A percentile compares a stretch with the other conserved stretches of the same genome.
Evolutionary conservation across 805 yeast genomes (phyloP).

Genomic region (Wickerhamiella kazuoi): DNA sequence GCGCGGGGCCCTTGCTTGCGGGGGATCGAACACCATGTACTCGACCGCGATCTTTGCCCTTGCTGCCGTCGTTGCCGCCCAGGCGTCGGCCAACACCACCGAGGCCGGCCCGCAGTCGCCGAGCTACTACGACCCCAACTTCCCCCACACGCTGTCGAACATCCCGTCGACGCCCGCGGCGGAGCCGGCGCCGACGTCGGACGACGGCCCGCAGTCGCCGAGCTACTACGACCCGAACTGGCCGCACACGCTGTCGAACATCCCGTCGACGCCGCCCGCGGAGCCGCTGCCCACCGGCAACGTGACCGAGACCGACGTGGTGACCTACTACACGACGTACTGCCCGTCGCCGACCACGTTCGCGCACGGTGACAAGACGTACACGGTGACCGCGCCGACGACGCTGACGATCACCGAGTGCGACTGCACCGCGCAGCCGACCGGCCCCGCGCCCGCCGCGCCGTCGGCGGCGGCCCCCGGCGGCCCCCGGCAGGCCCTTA

Average conservation of each 20-base stretch:
- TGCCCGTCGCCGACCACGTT: conserved; percentile 55
- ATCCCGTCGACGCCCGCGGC: no score
- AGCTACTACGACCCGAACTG: conserved; percentile 1
- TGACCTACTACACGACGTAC: conserved; percentile 43
- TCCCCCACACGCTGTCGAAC: conserved; percentile 2
- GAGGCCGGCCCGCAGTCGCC: no score
- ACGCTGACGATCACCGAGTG: conserved; percentile 75
- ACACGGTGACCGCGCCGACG: conserved; percentile 46
- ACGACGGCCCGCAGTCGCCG: no score
- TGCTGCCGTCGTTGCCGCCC: no score
- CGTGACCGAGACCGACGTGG: conserved; percentile 8
- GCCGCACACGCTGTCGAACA: conserved; percentile 2
- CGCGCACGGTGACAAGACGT: conserved; percentile 28
- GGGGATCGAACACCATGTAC: no score
- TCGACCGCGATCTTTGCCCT: no score
- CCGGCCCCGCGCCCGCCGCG: conserved; percentile 5
- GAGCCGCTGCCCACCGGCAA: conserved; percentile 12
- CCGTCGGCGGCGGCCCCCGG: background rate
- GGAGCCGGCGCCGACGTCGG: no score
- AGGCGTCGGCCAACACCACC: conserved; percentile 9
- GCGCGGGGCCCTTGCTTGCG: no score
- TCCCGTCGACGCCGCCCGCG: conserved; percentile 1
- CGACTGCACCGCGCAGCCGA: conserved; percentile 41
- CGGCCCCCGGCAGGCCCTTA: conserved; percentile 17
- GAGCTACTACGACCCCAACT: conserved; percentile 1